Percentiles rank a stretch among this genome's conserved stretches.
phyloP scores from a whole-genome alignment of 2,329 filamentous ascomycete species.

The Xylaria sp. region DNA sequence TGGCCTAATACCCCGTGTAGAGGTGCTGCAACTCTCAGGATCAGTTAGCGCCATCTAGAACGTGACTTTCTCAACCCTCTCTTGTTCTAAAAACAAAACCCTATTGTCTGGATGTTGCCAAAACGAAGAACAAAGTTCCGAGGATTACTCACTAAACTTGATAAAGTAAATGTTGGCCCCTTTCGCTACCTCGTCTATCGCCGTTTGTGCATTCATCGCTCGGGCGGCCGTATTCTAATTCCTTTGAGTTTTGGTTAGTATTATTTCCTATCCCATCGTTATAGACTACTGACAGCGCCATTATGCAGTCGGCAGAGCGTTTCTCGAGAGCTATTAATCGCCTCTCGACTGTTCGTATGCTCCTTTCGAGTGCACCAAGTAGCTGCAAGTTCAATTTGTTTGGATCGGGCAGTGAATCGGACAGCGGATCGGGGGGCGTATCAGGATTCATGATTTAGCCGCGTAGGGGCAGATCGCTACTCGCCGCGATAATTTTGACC shows the following conservation, averaged over 20 bases:
- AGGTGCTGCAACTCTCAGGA: neutral
- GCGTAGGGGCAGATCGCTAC: neutral
- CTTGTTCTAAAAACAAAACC: neutral
- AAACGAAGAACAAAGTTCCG: neutral
- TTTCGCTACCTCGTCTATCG: neutral
- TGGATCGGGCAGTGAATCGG: neutral
- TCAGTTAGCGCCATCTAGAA: neutral
- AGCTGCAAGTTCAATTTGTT: neutral
- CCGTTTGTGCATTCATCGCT: neutral
- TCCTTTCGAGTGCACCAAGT: neutral
- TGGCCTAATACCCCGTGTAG: neutral
- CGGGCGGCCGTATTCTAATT: neutral
- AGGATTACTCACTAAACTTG: neutral
- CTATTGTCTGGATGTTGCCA: neutral
- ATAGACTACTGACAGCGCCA: neutral
- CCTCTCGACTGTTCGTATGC: neutral
- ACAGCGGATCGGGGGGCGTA: neutral
- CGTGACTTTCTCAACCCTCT: too few species aligned
- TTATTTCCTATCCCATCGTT: too few species aligned
- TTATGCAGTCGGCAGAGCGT: neutral
- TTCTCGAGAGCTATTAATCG: neutral
- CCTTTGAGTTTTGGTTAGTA: neutral
- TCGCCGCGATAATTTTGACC: neutral
- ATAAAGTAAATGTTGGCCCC: neutral
- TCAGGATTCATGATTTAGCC: neutral